Evolutionary conservation across 345 rosid genomes (phyloP).

Genomic region (Syzygium grande): DNA sequence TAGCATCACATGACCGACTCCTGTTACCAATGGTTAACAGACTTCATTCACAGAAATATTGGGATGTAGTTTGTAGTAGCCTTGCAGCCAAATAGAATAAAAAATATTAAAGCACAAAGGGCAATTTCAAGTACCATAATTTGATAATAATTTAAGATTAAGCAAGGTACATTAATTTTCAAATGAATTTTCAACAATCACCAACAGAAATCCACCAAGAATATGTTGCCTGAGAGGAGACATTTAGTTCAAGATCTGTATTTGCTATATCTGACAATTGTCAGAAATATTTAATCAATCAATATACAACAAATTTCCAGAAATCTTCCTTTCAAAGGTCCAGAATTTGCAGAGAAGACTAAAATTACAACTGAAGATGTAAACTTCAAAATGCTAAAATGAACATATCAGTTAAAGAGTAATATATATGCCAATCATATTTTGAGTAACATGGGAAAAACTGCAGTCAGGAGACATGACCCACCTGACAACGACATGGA

Average conservation of each 20-base stretch:
- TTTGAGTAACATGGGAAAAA: neutral
- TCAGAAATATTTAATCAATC: neutral
- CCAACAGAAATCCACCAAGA: neutral
- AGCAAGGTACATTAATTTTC: neutral
- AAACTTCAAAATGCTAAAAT: neutral
- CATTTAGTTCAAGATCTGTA: neutral
- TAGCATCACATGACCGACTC: neutral
- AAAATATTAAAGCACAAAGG: neutral
- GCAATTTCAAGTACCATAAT: neutral
- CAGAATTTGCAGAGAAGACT: neutral
- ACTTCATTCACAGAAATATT: neutral
- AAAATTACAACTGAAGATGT: neutral
- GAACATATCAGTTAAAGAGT: neutral
- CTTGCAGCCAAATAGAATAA: neutral
- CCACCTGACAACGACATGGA: conserved; percentile 95
- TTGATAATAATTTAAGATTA: neutral
- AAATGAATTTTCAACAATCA: neutral
- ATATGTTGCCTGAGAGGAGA: neutral
- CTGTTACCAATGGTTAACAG: neutral
- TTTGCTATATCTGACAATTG: neutral
- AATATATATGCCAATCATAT: neutral
- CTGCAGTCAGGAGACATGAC: conserved; percentile 10
- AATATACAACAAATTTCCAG: neutral
- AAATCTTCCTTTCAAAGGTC: neutral
- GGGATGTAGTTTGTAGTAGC: neutral